A percentile compares a stretch with the other conserved stretches of the same genome.
phyloP scores from a whole-genome alignment of 176 grass and related monocot genomes.

The Puccinellia tenuiflora region DNA sequence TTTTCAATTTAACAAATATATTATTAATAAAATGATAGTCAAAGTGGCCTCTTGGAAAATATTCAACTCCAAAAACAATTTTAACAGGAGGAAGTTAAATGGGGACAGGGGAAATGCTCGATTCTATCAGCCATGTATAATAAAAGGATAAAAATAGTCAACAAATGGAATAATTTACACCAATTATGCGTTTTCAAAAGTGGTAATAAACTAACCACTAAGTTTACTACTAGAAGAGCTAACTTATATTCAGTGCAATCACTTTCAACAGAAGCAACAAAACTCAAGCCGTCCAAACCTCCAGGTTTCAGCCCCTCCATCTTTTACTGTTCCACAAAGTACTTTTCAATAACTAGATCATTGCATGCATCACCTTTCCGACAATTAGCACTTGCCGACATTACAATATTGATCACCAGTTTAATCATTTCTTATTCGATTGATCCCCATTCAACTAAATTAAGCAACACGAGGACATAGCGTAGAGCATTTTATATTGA shows the following conservation, averaged over 20 bases:
- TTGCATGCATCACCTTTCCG: background rate
- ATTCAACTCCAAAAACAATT: background rate
- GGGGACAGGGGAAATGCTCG: too few species aligned
- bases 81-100: background rate
- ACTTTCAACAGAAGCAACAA: conserved; percentile 12
- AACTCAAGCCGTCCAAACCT: conserved; percentile 24
- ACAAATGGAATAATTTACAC: background rate
- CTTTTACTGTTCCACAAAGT: background rate
- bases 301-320: conserved; percentile 3
- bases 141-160: too few species aligned
- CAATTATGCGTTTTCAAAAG: conserved; percentile 17
- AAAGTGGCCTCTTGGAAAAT: background rate
- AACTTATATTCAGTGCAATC: background rate
- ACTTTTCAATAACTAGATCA: conserved; percentile 6
- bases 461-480: background rate
- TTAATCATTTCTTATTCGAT: conserved; percentile 4
- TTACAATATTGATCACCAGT: conserved; percentile 7
- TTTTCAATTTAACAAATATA: background rate
- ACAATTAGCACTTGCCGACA: conserved; percentile 24
- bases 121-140: background rate
- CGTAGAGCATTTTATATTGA: background rate
- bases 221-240: conserved; percentile 10
- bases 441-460: conserved; percentile 22
- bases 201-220: background rate
- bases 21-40: background rate